phyloP scores from a whole-genome alignment of 768 basidiomycete genomes.

The Artomyces pyxidatus region DNA sequence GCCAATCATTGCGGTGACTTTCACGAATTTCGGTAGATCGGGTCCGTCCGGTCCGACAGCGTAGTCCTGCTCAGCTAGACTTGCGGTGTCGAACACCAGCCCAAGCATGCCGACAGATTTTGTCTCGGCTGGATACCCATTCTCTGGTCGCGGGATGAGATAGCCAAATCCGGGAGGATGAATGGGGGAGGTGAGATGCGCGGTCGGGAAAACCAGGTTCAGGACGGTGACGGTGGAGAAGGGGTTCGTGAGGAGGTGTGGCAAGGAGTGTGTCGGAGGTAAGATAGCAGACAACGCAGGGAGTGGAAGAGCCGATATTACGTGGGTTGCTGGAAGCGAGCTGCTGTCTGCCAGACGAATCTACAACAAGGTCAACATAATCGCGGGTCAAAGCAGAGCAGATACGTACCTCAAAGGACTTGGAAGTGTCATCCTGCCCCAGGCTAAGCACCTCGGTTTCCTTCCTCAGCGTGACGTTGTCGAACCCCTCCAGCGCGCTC shows the following conservation, averaged over 20 bases:
- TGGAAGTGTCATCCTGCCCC: conserved; percentile 23
- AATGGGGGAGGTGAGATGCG: conserved; percentile 34
- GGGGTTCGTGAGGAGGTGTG: conserved; percentile 63
- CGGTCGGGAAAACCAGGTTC: conserved; percentile 71
- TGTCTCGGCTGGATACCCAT: conserved; percentile 33
- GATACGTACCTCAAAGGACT: conserved; percentile 37
- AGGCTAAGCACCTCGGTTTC: conserved; percentile 34
- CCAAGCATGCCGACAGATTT: conserved; percentile 56
- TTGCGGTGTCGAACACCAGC: conserved; percentile 83
- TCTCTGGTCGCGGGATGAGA: conserved; percentile 72
- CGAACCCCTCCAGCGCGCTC: conserved; percentile 30
- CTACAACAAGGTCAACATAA: conserved; percentile 17
- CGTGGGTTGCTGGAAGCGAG: conserved; percentile 42
- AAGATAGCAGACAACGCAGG: conserved; percentile 40
- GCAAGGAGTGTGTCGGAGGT: conserved; percentile 33
- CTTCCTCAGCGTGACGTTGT: conserved; percentile 52
- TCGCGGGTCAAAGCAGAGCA: too few species aligned
- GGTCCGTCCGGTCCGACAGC: conserved; percentile 16
- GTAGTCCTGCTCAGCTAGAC: conserved; percentile 53
- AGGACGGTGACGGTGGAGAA: conserved; percentile 79
- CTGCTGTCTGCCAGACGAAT: conserved; percentile 27
- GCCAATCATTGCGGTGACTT: conserved; percentile 87
- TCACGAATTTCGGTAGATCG: conserved; percentile 38
- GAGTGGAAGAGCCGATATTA: conserved; percentile 75
- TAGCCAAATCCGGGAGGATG: conserved; percentile 92